These are phyloP conservation scores for Scheffersomyces ergatensis DNA, from an alignment of 805 yeast genomes.

Conservation along the genomic window DNA sequence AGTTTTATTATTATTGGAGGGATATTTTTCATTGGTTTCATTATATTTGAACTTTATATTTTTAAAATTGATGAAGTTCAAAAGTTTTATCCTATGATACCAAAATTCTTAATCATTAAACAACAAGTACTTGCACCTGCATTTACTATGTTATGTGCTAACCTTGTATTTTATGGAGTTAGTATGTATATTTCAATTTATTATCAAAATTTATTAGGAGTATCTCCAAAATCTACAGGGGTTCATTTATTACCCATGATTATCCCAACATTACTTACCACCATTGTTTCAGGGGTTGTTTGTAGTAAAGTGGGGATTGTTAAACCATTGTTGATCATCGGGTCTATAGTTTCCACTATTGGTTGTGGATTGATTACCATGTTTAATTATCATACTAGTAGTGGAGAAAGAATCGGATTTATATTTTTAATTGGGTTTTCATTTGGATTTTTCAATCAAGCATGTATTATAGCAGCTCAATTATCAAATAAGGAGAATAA, in stretches of 20 bases:
- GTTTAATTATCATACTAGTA: conserved; percentile 32
- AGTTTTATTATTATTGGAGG: conserved; percentile 21
- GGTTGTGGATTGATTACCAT: conserved; percentile 44
- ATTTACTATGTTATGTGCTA: conserved; percentile 11
- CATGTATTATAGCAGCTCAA: conserved; percentile 42
- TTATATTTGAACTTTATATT: conserved; percentile 36
- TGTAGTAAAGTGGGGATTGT: conserved; percentile 36
- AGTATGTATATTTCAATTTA: conserved; percentile 25
- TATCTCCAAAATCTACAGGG: conserved; percentile 43
- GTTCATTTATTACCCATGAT: conserved; percentile 40
- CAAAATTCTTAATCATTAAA: conserved; percentile 34
- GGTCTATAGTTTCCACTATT: conserved; percentile 26
- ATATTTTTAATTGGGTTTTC: conserved; percentile 46
- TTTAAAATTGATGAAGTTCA: conserved; percentile 27
- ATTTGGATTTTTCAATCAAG: conserved; percentile 45
- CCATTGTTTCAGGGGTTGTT: conserved; percentile 33
- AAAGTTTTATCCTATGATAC: conserved; percentile 37
- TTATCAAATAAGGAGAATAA: conserved; percentile 32
- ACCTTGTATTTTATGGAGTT: neutral
- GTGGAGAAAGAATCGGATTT: conserved; percentile 37
- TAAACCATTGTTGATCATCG: conserved; percentile 34
- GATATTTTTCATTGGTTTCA: neutral
- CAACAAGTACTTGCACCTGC: conserved; percentile 37
- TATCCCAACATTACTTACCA: conserved; percentile 31
- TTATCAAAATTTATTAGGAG: conserved; percentile 45